Base-by-base conservation (phyloP, 352 stramenopile genomes). In the Phytophthora pistaciae region DNA sequence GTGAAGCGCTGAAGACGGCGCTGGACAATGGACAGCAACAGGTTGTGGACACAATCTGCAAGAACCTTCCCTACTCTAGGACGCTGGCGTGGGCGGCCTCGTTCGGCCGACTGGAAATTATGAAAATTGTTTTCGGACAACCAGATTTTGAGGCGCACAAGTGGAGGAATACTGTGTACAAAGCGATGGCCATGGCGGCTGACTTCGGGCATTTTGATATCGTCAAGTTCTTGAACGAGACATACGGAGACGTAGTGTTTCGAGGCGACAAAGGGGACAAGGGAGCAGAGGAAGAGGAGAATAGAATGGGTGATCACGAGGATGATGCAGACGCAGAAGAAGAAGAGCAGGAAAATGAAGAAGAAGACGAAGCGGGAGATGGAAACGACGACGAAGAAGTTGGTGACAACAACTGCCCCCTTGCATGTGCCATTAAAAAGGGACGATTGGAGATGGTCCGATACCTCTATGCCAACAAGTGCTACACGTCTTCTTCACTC, bases 161-260 rank as follows among this genome's bases (percentile, higher is more conserved):
- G 5, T 31, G 18, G 3, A 59, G 53, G 10, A 60, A n/a, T 1
- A 29, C 3, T 60, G 48, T 60, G 31, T 60, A 29, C 42, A 5
- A 27, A 36, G 11, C 54, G 9, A 60, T 48, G 31, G 10, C 31
- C 9, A 46, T 31, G 9, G 54, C 54, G 11, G 54, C 54, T 5
- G 16, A 48, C 20, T 18, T 46, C 54, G 54, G 54, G 2, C 10
- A 60, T 27, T 42, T 60, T 16, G 31, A 48, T 3, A 31, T 60
- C 25, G 54, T 60, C 18, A 60, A 59, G n/a, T 60, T 48, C n/a
- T 60, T 60, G n/a, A 31, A 60, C 31, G 54, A 60, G 54, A 42
- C 40, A 3, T 60, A 10, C 20, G 54, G 31, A 10, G 54, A 29
- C 7, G 16, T 29, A 20, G 9, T 60, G n/a, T 60, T 60, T 60